phyloP scores from a whole-genome alignment of 78 protist genomes.

The Polysphondylium violaceum region DNA sequence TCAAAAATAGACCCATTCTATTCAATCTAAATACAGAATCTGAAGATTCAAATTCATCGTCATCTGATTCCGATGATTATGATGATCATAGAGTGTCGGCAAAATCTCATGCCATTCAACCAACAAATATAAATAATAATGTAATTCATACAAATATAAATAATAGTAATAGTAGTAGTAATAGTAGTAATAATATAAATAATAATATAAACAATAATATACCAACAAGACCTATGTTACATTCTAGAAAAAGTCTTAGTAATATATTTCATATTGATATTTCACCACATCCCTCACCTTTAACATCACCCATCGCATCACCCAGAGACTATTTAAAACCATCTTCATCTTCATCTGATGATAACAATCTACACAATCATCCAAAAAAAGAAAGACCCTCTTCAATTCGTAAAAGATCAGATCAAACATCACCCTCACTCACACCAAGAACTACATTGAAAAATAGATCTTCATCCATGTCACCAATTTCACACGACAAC shows the following conservation, averaged over 20 bases:
- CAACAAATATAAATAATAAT: not conserved
- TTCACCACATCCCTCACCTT: not conserved
- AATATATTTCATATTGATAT: too few species aligned
- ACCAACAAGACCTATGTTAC: too few species aligned
- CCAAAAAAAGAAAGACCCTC: slow-evolving; percentile 54
- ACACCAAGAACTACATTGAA: not conserved
- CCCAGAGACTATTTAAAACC: not conserved
- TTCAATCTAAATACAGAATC: too few species aligned
- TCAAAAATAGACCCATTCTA: too few species aligned
- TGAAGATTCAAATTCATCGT: too few species aligned
- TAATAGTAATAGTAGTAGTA: too few species aligned
- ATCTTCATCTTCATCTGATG: slow-evolving; percentile 1
- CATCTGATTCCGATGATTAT: too few species aligned
- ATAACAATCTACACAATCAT: not conserved
- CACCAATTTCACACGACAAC: not conserved
- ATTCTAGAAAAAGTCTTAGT: too few species aligned
- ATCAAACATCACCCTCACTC: not conserved
- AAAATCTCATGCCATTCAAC: too few species aligned
- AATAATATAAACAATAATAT: too few species aligned
- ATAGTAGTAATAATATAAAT: too few species aligned
- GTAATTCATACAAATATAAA: not conserved
- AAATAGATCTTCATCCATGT: not conserved
- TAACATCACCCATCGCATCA: not conserved
- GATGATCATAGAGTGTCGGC: too few species aligned
- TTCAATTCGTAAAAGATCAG: slow-evolving; percentile 37